phyloP scores from a whole-genome alignment of 2,329 filamentous ascomycete genomes.

The Penicillium sp. region DNA sequence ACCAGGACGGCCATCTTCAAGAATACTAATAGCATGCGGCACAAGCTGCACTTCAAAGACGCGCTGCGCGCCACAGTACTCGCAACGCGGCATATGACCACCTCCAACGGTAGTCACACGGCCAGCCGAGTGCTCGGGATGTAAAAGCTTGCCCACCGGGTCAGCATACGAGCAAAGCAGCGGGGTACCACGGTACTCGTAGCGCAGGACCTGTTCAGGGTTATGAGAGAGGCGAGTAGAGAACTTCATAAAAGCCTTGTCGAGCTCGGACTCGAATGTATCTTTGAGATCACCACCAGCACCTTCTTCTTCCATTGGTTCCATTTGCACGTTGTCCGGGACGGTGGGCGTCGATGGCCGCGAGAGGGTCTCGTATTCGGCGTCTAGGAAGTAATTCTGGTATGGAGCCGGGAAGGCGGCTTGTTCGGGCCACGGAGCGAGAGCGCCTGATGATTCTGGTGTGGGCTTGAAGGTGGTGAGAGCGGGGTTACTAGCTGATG shows the following conservation, averaged over 20 bases:
- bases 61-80: constrained; percentile 70
- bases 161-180: constrained; percentile 81
- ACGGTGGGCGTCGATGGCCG: constrained; percentile 51
- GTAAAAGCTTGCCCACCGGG: constrained; percentile 66
- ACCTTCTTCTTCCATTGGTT: constrained; percentile 37
- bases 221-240: constrained; percentile 77
- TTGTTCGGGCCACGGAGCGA: constrained; percentile 73
- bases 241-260: constrained; percentile 77
- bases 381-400: constrained; percentile 78
- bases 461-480: constrained; percentile 25
- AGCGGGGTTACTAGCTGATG: constrained; percentile 25
- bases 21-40: constrained; percentile 83
- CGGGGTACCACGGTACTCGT: constrained; percentile 71
- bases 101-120: constrained; percentile 29
- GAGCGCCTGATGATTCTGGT: constrained; percentile 42
- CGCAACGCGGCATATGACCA: constrained; percentile 68
- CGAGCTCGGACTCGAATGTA: constrained; percentile 72
- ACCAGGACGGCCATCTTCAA: constrained; percentile 70
- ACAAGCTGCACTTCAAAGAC: constrained; percentile 92
- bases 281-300: constrained; percentile 58
- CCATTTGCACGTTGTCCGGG: constrained; percentile 48
- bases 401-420: constrained; percentile 69
- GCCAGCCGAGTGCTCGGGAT: constrained; percentile 23
- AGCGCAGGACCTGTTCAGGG: constrained; percentile 77
- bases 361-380: constrained; percentile 85